phyloP scores from a whole-genome alignment of 495 filamentous ascomycete genomes.

The Xylaria intraflava region DNA sequence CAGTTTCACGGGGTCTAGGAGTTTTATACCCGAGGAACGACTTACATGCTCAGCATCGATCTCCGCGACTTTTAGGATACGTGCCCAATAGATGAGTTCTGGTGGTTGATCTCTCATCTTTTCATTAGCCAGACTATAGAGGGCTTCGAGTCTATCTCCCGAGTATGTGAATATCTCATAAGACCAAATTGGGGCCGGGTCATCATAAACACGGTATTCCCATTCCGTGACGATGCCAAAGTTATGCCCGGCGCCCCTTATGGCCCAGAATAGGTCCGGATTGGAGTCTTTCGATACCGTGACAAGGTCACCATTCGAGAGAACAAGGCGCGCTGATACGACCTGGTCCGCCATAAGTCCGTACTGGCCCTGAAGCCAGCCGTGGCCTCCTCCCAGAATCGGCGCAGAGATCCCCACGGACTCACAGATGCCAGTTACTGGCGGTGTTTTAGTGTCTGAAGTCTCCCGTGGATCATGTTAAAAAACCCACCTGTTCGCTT shows the following conservation, averaged over 20 bases:
- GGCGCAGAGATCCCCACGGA: constrained; percentile 41
- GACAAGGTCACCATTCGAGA: constrained; percentile 37
- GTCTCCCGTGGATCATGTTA: background rate
- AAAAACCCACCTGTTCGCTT: background rate
- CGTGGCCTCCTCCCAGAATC: constrained; percentile 47
- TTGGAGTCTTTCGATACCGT: constrained; percentile 26
- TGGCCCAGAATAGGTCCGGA: constrained; percentile 43
- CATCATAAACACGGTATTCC: constrained; percentile 10
- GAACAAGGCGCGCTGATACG: constrained; percentile 39
- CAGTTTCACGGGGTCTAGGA: constrained; percentile 3
- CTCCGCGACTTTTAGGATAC: constrained; percentile 12
- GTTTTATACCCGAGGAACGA: background rate
- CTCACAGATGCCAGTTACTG: constrained; percentile 37
- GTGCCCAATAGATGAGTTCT: constrained; percentile 9
- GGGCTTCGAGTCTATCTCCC: constrained; percentile 17
- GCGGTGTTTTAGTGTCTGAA: background rate
- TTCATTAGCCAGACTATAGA: constrained; percentile 8
- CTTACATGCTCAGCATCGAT: constrained; percentile 34
- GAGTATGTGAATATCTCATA: constrained; percentile 14
- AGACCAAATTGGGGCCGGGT: constrained; percentile 11
- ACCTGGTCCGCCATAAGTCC: constrained; percentile 48
- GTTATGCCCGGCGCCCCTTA: constrained; percentile 49
- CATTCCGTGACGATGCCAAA: constrained; percentile 43
- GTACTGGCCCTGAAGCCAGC: constrained; percentile 39
- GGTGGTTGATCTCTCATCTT: constrained; percentile 3